Evolutionary conservation across 2,329 filamentous ascomycete species (phyloP).

Genomic region (Sphaerulina vaccinii): DNA sequence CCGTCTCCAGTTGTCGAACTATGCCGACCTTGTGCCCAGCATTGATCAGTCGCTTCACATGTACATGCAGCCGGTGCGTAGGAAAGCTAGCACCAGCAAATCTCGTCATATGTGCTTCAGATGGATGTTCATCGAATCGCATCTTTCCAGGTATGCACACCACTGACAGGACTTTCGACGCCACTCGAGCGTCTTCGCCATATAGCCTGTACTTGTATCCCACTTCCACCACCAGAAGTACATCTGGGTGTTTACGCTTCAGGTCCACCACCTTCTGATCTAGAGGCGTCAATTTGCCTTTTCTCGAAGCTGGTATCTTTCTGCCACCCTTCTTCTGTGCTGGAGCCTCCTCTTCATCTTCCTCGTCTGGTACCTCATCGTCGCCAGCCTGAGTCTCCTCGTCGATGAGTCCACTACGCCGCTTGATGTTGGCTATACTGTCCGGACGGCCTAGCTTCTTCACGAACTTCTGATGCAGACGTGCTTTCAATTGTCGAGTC

Average conservation of each 20-base stretch:
- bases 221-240: slow-evolving; percentile 86
- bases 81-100: slow-evolving; percentile 97
- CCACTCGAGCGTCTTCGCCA: slow-evolving; percentile 86
- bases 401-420: slow-evolving; percentile 56
- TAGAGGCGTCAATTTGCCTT: slow-evolving; percentile 85
- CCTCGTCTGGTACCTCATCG: slow-evolving; percentile 59
- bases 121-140: slow-evolving; percentile 89
- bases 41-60: slow-evolving; percentile 86
- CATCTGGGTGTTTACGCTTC: slow-evolving; percentile 86
- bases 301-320: slow-evolving; percentile 60
- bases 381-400: slow-evolving; percentile 54
- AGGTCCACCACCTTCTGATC: slow-evolving; percentile 92
- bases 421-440: slow-evolving; percentile 67
- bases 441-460: slow-evolving; percentile 86
- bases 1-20: slow-evolving; percentile 90
- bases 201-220: slow-evolving; percentile 98
- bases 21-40: slow-evolving; percentile 96
- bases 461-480: slow-evolving; percentile 79
- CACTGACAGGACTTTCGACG: slow-evolving; percentile 87
- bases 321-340: slow-evolving; percentile 48
- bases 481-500: slow-evolving; percentile 61
- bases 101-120: slow-evolving; percentile 84
- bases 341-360: slow-evolving; percentile 53
- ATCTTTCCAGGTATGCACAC: slow-evolving; percentile 96
- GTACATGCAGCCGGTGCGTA: slow-evolving; percentile 84